A percentile compares a stretch with the other conserved stretches of the same genome.
Evolutionary conservation across 2,329 filamentous ascomycete species (phyloP).

Genomic region (Fusarium heterosporum): DNA sequence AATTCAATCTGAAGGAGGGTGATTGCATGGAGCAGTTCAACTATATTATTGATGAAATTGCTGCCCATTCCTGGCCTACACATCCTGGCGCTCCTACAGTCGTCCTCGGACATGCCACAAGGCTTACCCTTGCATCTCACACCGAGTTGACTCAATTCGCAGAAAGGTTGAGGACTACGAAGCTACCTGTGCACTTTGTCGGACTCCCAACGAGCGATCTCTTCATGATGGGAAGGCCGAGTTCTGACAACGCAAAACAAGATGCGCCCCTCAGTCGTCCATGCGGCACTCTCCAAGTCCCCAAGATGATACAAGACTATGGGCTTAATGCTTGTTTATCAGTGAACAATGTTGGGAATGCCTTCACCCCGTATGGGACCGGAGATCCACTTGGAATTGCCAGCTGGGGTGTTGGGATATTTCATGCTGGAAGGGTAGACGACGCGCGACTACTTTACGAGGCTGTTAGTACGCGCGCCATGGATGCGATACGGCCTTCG

Average conservation of each 20-base stretch:
- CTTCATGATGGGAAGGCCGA: conserved; percentile 19
- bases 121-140: conserved; percentile 5
- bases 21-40: neutral
- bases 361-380: conserved; percentile 12
- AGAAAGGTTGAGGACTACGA: neutral
- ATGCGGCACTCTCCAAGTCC: conserved; percentile 14
- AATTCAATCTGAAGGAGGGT: neutral
- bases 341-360: conserved; percentile 7
- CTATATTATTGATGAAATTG: neutral
- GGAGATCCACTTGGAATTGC: conserved; percentile 8
- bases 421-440: conserved; percentile 7
- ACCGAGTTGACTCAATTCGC: neutral
- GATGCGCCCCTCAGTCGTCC: conserved; percentile 4
- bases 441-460: conserved; percentile 8
- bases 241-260: accelerated
- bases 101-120: conserved; percentile 19
- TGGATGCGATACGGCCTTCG: neutral
- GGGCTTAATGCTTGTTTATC: neutral
- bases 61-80: neutral
- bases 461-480: conserved; percentile 8
- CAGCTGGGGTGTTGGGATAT: conserved; percentile 7
- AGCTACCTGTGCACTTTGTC: neutral
- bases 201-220: conserved; percentile 16
- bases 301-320: conserved; percentile 11
- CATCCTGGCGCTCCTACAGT: neutral